Evolutionary conservation across 192 early-diverging fungal species (phyloP).

Genomic region (Cladochytrium replicatum): DNA sequence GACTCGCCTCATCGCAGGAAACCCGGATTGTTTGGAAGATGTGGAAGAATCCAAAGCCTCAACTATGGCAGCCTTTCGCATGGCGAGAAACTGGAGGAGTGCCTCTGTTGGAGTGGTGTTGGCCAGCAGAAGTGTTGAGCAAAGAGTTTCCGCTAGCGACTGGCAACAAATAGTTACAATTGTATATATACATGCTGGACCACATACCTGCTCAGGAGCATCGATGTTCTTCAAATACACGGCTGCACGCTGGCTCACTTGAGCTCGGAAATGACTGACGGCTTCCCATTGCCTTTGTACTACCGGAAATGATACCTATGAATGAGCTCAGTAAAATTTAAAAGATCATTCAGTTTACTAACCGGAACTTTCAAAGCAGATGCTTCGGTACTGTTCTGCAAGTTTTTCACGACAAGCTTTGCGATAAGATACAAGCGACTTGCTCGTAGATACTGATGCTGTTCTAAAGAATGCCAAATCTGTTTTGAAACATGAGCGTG

Average conservation of each 20-base stretch:
- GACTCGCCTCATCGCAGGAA: no score
- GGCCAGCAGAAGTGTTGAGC: slow-evolving; percentile 59
- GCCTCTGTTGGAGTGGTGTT: slow-evolving; percentile 44
- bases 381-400: slow-evolving; percentile 42
- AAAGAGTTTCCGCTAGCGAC: slow-evolving; percentile 49
- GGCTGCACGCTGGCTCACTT: slow-evolving; percentile 62
- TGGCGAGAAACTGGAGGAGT: slow-evolving; percentile 39
- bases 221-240: slow-evolving; percentile 31
- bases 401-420: slow-evolving; percentile 53
- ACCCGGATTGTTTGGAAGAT: slow-evolving; percentile 13
- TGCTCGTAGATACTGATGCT: slow-evolving; percentile 57
- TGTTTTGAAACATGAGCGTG: slow-evolving; percentile 10
- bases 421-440: slow-evolving; percentile 60
- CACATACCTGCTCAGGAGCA: slow-evolving; percentile 37
- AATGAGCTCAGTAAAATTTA: slow-evolving; percentile 3
- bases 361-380: slow-evolving; percentile 11
- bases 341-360: slow-evolving; percentile 14
- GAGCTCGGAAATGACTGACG: slow-evolving; percentile 57
- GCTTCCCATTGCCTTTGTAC: slow-evolving; percentile 79
- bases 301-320: slow-evolving; percentile 63
- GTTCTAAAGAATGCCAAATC: slow-evolving; percentile 77
- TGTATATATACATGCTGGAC: slow-evolving; percentile 1
- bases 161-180: slow-evolving; percentile 12
- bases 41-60: slow-evolving; percentile 15
- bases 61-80: slow-evolving; percentile 38